Conservation (phyloP, 169 alveolate species). For the Plasmodium ovale region DNA sequence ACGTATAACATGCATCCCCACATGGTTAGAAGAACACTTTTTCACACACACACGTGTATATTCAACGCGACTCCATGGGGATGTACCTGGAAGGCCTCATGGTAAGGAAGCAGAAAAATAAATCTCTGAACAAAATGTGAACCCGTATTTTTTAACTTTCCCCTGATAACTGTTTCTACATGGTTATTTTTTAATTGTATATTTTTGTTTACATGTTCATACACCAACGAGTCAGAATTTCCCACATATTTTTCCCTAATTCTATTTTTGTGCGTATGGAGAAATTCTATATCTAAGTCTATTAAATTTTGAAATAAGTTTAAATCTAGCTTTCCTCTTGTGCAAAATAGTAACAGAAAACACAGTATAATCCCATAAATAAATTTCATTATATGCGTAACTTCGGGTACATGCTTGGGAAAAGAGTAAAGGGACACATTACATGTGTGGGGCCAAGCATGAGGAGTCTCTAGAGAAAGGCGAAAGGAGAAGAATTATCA, state of each 20-base stretch:
- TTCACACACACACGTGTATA: not conserved
- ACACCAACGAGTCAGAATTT: slow-evolving; percentile 4
- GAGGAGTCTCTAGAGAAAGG: too few relatives aligned
- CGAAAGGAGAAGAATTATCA: too few relatives aligned
- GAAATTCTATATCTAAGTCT: slow-evolving; percentile 25
- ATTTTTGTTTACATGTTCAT: slow-evolving; percentile 46
- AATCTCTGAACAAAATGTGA: slow-evolving; percentile 6
- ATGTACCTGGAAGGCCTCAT: slow-evolving; percentile 75
- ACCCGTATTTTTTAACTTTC: slow-evolving; percentile 27
- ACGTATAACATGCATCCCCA: not conserved
- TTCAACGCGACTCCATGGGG: too few relatives aligned
- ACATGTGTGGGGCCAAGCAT: not conserved
- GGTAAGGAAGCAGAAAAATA: slow-evolving; percentile 58
- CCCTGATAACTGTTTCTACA: slow-evolving; percentile 30
- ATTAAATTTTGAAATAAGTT: slow-evolving; percentile 14
- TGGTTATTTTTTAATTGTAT: slow-evolving; percentile 44
- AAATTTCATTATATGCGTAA: slow-evolving; percentile 59
- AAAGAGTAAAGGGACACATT: not conserved
- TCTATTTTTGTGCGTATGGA: slow-evolving; percentile 21
- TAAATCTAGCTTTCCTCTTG: slow-evolving; percentile 15
- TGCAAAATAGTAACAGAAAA: not conserved
- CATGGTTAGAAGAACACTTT: not conserved
- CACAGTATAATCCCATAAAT: not conserved
- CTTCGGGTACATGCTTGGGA: not conserved
- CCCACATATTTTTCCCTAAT: slow-evolving; percentile 26